A percentile compares a stretch with the other conserved stretches of the same genome.
These are phyloP conservation scores for Vanrija pseudolonga DNA, from an alignment of 1,284 basidiomycete species.

Conservation along the genomic window DNA sequence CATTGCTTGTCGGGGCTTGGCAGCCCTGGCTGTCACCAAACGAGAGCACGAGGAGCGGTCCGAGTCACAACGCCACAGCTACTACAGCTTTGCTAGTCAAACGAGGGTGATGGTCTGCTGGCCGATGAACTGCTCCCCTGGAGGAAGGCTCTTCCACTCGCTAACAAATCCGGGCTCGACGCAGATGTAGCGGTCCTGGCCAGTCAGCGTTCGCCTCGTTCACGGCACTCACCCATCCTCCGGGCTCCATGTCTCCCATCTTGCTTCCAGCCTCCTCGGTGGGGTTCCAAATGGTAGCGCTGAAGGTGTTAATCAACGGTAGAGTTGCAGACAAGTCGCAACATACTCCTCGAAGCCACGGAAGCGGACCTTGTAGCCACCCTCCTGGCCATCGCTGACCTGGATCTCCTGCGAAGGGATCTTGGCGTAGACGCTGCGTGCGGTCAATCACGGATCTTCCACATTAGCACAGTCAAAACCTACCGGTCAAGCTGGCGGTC, in stretches of 20 bases:
- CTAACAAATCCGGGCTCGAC: constrained; percentile 78
- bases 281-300: constrained; percentile 71
- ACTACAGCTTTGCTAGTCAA: constrained; percentile 16
- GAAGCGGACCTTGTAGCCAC: constrained; percentile 56
- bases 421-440: constrained; percentile 39
- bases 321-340: neutral
- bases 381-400: constrained; percentile 35
- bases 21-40: too few species aligned
- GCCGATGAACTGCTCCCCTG: constrained; percentile 68
- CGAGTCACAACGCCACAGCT: neutral
- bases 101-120: constrained; percentile 59
- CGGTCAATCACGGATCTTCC: neutral
- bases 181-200: constrained; percentile 71
- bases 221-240: constrained; percentile 65
- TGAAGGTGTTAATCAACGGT: constrained; percentile 2
- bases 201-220: constrained; percentile 1
- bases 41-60: neutral
- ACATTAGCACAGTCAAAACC: neutral
- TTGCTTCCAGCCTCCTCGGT: constrained; percentile 62
- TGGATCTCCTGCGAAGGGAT: constrained; percentile 36
- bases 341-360: constrained; percentile 60
- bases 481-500: constrained; percentile 39
- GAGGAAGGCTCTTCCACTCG: constrained; percentile 52
- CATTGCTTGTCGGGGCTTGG: neutral
- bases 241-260: constrained; percentile 78